Conservation (phyloP, 768 basidiomycete species). For the Pholiota molesta region DNA sequence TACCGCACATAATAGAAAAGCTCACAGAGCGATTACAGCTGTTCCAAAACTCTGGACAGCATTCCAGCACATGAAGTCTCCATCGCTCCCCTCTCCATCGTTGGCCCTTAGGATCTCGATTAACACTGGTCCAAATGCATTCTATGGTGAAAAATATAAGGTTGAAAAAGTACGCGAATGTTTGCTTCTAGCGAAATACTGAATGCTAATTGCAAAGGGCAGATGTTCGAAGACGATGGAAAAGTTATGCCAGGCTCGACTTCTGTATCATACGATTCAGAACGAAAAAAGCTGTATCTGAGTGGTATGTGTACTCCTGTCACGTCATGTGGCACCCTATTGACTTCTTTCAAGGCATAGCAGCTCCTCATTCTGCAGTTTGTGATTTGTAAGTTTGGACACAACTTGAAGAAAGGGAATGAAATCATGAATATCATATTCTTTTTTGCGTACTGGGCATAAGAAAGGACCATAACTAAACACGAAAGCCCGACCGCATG, state of each 20-base stretch:
- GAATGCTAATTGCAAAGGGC: conserved; percentile 10
- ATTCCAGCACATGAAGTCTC: conserved; percentile 44
- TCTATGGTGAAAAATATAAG: conserved; percentile 62
- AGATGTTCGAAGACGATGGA: conserved; percentile 76
- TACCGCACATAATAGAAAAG: neutral
- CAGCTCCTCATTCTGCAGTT: conserved; percentile 31
- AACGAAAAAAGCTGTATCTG: conserved; percentile 54
- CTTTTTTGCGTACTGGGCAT: conserved; percentile 28
- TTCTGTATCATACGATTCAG: conserved; percentile 55
- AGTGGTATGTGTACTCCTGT: conserved; percentile 46
- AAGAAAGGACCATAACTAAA: conserved; percentile 16
- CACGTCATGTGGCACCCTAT: neutral
- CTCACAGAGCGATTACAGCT: conserved; percentile 33
- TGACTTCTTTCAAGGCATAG: conserved; percentile 28
- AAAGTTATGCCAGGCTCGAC: conserved; percentile 58
- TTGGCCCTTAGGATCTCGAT: conserved; percentile 54
- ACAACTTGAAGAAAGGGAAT: conserved; percentile 5
- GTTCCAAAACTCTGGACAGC: conserved; percentile 42
- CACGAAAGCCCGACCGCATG: conserved; percentile 17
- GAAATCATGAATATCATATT: conserved; percentile 31
- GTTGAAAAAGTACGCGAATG: conserved; percentile 51
- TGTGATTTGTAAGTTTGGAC: conserved; percentile 28
- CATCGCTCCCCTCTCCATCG: conserved; percentile 44
- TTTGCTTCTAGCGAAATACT: neutral
- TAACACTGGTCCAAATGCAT: conserved; percentile 53